Conservation (phyloP, 768 basidiomycete species). For the Suillus sp. region DNA sequence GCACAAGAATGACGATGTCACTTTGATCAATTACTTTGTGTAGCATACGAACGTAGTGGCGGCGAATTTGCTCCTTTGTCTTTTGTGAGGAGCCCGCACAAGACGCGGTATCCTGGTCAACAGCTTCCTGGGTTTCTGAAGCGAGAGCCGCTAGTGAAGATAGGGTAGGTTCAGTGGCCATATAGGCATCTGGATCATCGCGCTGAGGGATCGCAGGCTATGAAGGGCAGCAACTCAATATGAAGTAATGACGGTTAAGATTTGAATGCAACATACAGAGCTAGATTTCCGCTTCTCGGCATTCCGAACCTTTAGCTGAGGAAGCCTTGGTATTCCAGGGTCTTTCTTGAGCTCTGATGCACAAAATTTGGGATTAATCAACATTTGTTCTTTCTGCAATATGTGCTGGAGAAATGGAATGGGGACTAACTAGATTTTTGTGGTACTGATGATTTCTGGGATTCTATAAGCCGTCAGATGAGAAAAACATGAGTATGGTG, state of each 20-base stretch:
- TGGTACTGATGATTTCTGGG: constrained; percentile 26
- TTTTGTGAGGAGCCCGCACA: constrained; percentile 38
- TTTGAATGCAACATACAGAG: constrained; percentile 35
- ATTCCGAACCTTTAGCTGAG: constrained; percentile 65
- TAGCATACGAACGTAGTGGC: constrained; percentile 75
- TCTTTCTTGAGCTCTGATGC: constrained; percentile 80
- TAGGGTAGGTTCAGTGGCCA: constrained; percentile 75
- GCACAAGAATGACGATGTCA: constrained; percentile 85
- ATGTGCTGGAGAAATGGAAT: neutral
- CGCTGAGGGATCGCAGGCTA: constrained; percentile 28
- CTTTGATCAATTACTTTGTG: constrained; percentile 93
- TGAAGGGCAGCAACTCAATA: neutral
- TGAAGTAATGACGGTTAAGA: constrained; percentile 3
- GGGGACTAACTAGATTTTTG: constrained; percentile 28
- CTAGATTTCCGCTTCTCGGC: constrained; percentile 49
- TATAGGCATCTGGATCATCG: constrained; percentile 57
- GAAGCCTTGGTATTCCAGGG: constrained; percentile 83
- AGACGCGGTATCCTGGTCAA: constrained; percentile 33
- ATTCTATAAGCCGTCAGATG: constrained; percentile 19
- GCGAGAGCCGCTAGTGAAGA: constrained; percentile 60
- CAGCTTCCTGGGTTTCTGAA: constrained; percentile 20
- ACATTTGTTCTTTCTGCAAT: constrained; percentile 10
- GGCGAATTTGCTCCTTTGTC: constrained; percentile 70
- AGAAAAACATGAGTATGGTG: neutral
- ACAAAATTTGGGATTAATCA: constrained; percentile 1